phyloP scores from a whole-genome alignment of 1,284 basidiomycete species.

The Ustilago vetiveriae region DNA sequence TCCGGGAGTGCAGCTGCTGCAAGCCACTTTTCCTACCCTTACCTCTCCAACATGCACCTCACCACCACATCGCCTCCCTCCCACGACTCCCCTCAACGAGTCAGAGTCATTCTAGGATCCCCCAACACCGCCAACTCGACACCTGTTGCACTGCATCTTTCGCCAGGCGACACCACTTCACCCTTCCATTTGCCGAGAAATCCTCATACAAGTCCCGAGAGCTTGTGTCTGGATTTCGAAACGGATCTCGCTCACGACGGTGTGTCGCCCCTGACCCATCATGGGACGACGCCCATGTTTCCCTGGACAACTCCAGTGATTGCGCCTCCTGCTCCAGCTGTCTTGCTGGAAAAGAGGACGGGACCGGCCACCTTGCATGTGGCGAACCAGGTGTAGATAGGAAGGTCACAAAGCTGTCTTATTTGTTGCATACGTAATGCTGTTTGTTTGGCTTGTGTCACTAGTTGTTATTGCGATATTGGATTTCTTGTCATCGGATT shows the following conservation, averaged over 20 bases:
- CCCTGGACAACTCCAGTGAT: slow-evolving; percentile 33
- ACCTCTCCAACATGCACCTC: slow-evolving; percentile 40
- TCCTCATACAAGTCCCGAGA: slow-evolving; percentile 27
- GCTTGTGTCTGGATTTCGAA: slow-evolving; percentile 27
- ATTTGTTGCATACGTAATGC: no score
- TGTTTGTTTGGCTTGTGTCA: background rate
- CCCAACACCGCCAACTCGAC: slow-evolving; percentile 8
- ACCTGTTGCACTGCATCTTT: slow-evolving; percentile 4
- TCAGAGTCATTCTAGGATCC: slow-evolving; percentile 22
- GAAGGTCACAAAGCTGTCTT: no score
- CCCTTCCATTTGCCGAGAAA: slow-evolving; percentile 32
- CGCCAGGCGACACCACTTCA: slow-evolving; percentile 22
- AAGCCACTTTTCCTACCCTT: slow-evolving; percentile 58
- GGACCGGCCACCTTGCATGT: slow-evolving; percentile 5
- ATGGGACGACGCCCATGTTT: slow-evolving; percentile 9
- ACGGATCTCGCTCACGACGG: slow-evolving; percentile 15
- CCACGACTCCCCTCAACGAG: slow-evolving; percentile 8
- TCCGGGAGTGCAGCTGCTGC: slow-evolving; percentile 11
- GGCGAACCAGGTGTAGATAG: slow-evolving; percentile 1
- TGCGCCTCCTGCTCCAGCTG: slow-evolving; percentile 18
- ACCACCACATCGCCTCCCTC: background rate
- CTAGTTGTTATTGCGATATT: background rate
- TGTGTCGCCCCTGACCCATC: background rate
- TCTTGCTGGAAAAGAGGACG: no score
- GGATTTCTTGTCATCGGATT: background rate